These are phyloP conservation scores for Neurospora hispaniola DNA, from an alignment of 495 filamentous ascomycete genomes.

Conservation along the genomic window DNA sequence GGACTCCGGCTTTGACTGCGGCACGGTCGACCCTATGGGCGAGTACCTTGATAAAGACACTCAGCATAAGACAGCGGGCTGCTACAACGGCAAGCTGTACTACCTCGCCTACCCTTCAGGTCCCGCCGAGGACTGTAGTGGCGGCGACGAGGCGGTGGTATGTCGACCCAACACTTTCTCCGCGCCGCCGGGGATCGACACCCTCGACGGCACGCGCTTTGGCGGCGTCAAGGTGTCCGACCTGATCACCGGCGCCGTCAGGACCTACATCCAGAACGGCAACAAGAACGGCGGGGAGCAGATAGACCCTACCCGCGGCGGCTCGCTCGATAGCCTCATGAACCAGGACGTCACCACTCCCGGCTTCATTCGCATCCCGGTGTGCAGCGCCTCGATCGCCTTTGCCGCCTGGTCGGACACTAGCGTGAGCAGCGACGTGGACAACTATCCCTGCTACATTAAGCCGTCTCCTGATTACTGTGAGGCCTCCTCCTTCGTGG, in stretches of 20 bases:
- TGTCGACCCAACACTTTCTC: constrained; percentile 10
- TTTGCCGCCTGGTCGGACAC: constrained; percentile 8
- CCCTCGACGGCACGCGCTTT: constrained; percentile 10
- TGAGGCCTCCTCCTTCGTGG: constrained; percentile 16
- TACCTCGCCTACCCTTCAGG: constrained; percentile 19
- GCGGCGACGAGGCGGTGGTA: neutral
- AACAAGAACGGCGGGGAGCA: constrained; percentile 17
- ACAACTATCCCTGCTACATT: constrained; percentile 22
- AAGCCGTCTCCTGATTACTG: constrained; percentile 13
- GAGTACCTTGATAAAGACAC: constrained; percentile 15
- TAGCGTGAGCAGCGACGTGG: neutral
- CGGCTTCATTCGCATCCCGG: constrained; percentile 23
- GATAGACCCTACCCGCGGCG: constrained; percentile 11
- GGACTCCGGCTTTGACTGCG: constrained; percentile 23
- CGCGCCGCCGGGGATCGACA: constrained; percentile 14
- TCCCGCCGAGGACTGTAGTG: neutral
- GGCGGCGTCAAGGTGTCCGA: constrained; percentile 15
- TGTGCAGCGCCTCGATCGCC: constrained; percentile 19
- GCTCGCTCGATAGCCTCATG: constrained; percentile 9
- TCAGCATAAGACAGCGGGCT: constrained; percentile 12
- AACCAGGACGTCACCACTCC: constrained; percentile 18
- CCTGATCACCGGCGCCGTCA: constrained; percentile 19
- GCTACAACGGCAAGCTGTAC: constrained; percentile 20
- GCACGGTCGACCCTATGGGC: constrained; percentile 9
- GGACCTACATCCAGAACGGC: constrained; percentile 20